Conservation (phyloP, 2,329 filamentous ascomycete genomes). For the Alternaria burnsii region DNA sequence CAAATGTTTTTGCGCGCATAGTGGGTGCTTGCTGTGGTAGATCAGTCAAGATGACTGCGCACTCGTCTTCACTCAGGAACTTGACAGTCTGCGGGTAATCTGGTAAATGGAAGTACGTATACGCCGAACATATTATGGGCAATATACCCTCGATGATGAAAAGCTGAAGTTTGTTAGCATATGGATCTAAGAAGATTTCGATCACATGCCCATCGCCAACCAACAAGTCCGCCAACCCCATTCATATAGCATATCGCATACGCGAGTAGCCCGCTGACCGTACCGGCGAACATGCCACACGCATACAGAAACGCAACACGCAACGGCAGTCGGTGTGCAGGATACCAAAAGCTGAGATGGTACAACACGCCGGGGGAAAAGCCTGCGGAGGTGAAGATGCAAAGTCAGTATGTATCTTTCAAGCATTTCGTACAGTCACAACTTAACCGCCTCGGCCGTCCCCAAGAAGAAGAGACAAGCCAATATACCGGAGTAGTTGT, state of each 20-base stretch:
- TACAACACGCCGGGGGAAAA: neutral
- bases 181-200: neutral
- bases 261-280: constrained; percentile 66
- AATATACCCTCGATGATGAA: constrained; percentile 36
- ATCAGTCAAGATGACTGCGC: constrained; percentile 25
- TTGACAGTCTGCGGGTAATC: constrained; percentile 31
- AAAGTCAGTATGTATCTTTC: no score
- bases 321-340: constrained; percentile 62
- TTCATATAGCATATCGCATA: constrained; percentile 68
- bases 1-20: constrained; percentile 35
- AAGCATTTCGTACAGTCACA: no score
- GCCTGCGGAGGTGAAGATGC: neutral
- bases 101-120: constrained; percentile 32
- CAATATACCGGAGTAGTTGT: constrained; percentile 13
- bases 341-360: constrained; percentile 64
- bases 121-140: constrained; percentile 23
- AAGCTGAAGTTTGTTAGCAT: constrained; percentile 18
- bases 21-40: constrained; percentile 33
- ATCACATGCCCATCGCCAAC: constrained; percentile 42
- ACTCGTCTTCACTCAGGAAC: constrained; percentile 28
- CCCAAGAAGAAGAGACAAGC: neutral
- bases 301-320: constrained; percentile 66
- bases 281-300: constrained; percentile 63
- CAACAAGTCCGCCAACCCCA: constrained; percentile 54
- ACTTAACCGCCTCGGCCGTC: neutral